Conservation (phyloP, 1,284 basidiomycete genomes). For the Cryptococcus depauperatus region DNA sequence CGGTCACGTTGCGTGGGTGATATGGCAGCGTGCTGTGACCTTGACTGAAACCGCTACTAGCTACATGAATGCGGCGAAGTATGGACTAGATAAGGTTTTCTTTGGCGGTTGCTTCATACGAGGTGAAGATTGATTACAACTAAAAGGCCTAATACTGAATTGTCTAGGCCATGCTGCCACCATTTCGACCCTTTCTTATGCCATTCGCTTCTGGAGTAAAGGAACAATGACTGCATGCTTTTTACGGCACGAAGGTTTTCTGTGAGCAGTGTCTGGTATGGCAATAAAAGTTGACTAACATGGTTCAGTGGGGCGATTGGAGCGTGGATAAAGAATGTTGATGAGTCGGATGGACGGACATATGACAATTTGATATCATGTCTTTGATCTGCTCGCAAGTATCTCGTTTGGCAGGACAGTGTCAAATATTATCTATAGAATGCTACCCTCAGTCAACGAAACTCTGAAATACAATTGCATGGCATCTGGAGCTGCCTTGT, state of each 20-base stretch:
- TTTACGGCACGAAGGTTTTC: slow-evolving; percentile 94
- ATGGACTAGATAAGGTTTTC: slow-evolving; percentile 92
- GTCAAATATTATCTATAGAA: no score
- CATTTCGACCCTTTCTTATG: slow-evolving; percentile 94
- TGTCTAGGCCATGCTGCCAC: slow-evolving; percentile 83
- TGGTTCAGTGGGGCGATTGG: slow-evolving; percentile 71
- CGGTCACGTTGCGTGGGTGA: slow-evolving; percentile 97
- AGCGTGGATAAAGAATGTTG: slow-evolving; percentile 93
- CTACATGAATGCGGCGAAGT: slow-evolving; percentile 99
- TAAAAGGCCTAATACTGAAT: not conserved
- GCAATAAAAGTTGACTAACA: slow-evolving; percentile 8
- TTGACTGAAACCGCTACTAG: slow-evolving; percentile 45
- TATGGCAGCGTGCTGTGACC: not conserved
- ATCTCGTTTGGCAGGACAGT: no score
- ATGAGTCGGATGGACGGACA: slow-evolving; percentile 9
- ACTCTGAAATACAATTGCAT: no score
- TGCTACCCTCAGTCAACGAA: no score
- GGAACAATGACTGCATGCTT: slow-evolving; percentile 95
- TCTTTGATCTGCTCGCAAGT: no score
- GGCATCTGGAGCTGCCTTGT: no score
- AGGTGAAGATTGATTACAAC: slow-evolving; percentile 50
- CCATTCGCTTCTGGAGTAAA: slow-evolving; percentile 99
- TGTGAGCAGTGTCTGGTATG: slow-evolving; percentile 54
- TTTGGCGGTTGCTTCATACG: slow-evolving; percentile 99
- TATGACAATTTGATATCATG: no score